These are phyloP conservation scores for Durusdinium trenchii DNA, from an alignment of 73 alveolate species.

Conservation along the genomic window DNA sequence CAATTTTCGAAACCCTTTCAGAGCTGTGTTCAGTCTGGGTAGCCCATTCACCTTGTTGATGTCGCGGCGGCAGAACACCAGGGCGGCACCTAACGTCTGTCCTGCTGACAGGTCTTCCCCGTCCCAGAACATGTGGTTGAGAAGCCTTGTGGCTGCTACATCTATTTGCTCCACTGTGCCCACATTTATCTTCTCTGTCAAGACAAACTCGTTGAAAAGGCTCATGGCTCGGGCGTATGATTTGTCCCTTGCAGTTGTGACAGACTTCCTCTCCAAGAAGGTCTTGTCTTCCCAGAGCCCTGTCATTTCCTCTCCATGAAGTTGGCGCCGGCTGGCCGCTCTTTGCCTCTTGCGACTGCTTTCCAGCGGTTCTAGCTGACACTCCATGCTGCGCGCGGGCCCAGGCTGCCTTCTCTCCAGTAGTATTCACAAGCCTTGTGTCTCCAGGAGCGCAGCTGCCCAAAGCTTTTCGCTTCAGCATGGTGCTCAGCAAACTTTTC, in stretches of 20 bases:
- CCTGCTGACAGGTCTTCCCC: slow-evolving; percentile 38
- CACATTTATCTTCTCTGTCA: background rate
- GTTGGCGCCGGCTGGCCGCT: background rate
- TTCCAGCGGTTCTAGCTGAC: background rate
- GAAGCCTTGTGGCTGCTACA: background rate
- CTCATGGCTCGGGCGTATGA: background rate
- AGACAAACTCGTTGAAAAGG: background rate
- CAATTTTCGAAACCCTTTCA: slow-evolving; percentile 44
- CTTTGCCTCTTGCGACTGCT: background rate
- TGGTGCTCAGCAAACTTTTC: background rate
- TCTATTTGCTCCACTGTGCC: background rate
- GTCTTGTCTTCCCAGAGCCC: background rate
- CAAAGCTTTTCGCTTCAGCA: background rate
- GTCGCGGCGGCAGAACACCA: background rate
- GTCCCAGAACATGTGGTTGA: slow-evolving; percentile 42
- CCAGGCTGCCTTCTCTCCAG: background rate
- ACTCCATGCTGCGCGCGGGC: background rate
- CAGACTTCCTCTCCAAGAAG: slow-evolving; percentile 12
- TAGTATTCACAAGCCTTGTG: background rate
- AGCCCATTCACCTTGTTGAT: background rate
- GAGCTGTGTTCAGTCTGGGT: background rate
- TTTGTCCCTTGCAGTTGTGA: background rate
- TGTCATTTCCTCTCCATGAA: background rate
- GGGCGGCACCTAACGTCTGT: background rate
- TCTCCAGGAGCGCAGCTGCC: background rate